Base-by-base conservation (phyloP, 306 rosid species). In the Carpinus fangiana region DNA sequence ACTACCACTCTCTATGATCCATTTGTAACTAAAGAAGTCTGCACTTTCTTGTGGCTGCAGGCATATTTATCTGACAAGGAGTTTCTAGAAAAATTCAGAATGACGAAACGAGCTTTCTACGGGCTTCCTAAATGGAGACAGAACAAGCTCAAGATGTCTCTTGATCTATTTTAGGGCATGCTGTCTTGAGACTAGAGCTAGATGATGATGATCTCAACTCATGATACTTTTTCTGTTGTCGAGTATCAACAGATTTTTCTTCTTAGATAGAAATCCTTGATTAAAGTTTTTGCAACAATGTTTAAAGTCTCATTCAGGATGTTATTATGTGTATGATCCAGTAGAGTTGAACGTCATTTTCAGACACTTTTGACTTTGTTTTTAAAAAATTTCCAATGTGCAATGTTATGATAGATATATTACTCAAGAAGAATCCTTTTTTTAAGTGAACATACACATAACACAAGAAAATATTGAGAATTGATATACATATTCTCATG, bases 71-170 rank as follows among this genome's bases (percentile, higher is more conserved):
- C 97, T 1, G 78, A 78, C 28, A 93, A 88, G 82, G 98, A 94
- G 89, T 94, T 94, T 78, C 89, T 52, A 47, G 91, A 84, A 79
- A 91, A 87, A 73, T 92, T 94, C 65, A 87, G 88, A 76, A 88
- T 89, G 93, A 79, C 78, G 65, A 90, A 88, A 86, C 7, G 84
- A 67, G 79, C 85, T 65, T 94, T 94, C 80, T 79, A 88, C 82
- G 86, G 84, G 91, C 98, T 94, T 68, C 93, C 98, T 0, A 94
- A 78, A 77, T 94, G 98, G 98, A 94, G 93, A 84, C 98, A 94
- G 75, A 94, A 94, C 95, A 94, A 94, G 88, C 83, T 89, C 43
- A 94, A 94, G 92, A 90, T 89, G 85, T 78, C 92, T 11, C 86
- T 92, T 20, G 80, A 89, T 85, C 94, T 94, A 45, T 92, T 90